Base-by-base conservation (phyloP, 768 basidiomycete genomes). In the Suillus placidus region DNA sequence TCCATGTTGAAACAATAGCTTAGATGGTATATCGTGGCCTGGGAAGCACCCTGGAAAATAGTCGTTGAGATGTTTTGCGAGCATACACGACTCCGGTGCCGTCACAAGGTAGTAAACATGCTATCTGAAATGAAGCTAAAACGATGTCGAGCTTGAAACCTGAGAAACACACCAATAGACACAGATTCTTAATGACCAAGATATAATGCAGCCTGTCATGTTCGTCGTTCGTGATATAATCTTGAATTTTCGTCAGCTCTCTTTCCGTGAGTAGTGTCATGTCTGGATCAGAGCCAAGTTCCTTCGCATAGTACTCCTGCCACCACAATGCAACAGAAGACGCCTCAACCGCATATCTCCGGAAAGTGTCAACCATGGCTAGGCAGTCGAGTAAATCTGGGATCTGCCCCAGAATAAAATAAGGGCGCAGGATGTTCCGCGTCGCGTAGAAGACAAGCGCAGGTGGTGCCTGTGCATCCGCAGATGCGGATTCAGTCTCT, bases 331-430 rank as follows among this genome's bases (percentile, higher is more conserved):
- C 71, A 42, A 73, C 70, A 9, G 65, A 68, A 3, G 67, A 64
- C 35, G 67, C 71, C 61, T 66, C 52, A 6, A 54, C 42, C 0
- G 71, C 71, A 20, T 68, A 70, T 23, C 51, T 70, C 30, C 75
- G 70, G 23, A 71, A 69, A 0, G 47, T 62, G 49, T 78, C 76
- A 47, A 78, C 32, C 12, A 60, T 40, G 3, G 70, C 34, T 26
- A 76, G 69, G 38, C 70, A 64, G 49, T 76, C 61, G 32, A 77
- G 69, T 45, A 77, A 40, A 40, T 74, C 76, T 5, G 76, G 73
- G 20, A 76, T 71, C 60, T 76, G 76, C 4, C 75, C 76, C 13
- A 76, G 7, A 14, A 76, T 71, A 54, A 76, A 73, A n/a, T 65
- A 60, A 4, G 76, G 76, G 0, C 23, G 68, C 13, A 78, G 70